Percentiles rank a stretch among this genome's conserved stretches.
These are phyloP conservation scores for Candolleomyces eurysporus DNA, from an alignment of 768 basidiomycete genomes.

Conservation along the genomic window DNA sequence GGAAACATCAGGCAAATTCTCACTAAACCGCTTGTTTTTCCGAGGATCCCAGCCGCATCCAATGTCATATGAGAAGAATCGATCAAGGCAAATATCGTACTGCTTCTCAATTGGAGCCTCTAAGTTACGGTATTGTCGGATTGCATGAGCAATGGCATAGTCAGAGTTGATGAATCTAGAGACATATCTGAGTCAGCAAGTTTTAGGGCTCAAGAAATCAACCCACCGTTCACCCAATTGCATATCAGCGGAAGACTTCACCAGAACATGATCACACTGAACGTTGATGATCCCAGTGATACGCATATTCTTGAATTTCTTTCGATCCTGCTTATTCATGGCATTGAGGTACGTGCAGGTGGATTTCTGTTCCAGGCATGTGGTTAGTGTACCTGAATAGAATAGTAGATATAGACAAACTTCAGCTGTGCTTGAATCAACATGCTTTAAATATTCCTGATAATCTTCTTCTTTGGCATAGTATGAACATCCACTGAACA, in stretches of 20 bases:
- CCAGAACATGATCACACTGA: slow-evolving; percentile 24
- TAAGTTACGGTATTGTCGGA: no score
- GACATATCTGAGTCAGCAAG: neutral
- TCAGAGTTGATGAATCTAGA: slow-evolving; percentile 2
- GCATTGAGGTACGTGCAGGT: slow-evolving; percentile 23
- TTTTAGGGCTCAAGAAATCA: no score
- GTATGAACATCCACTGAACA: slow-evolving; percentile 16
- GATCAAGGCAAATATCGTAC: no score
- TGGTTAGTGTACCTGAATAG: no score
- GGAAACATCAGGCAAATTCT: slow-evolving; percentile 16
- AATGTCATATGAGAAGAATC: no score
- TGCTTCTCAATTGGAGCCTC: no score
- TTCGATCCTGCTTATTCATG: slow-evolving; percentile 20
- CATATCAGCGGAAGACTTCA: slow-evolving; percentile 23
- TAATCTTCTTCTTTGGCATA: slow-evolving; percentile 15
- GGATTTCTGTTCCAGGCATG: slow-evolving; percentile 13
- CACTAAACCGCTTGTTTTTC: slow-evolving; percentile 20
- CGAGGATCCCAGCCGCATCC: no score
- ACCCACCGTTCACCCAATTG: slow-evolving; percentile 25
- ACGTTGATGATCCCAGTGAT: slow-evolving; percentile 23
- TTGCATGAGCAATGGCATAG: slow-evolving; percentile 3
- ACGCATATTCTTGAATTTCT: slow-evolving; percentile 27
- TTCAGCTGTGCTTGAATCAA: neutral
- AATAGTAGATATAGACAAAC: neutral
- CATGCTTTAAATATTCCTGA: neutral